Evolutionary conservation across 371 early-diverging fungal genomes (phyloP).

Genomic region (Rhizopus delemar): DNA sequence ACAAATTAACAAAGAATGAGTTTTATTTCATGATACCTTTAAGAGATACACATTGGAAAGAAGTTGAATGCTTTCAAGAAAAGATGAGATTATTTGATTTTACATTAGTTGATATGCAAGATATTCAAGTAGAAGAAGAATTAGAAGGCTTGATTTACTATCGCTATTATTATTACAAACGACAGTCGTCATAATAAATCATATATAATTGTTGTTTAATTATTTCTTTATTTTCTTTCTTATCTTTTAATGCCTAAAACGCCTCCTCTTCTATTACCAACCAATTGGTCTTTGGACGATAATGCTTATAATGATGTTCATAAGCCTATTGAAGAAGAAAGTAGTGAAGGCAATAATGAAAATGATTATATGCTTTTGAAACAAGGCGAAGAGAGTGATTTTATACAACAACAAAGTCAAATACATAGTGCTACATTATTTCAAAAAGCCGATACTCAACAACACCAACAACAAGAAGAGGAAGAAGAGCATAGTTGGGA

Average conservation of each 20-base stretch:
- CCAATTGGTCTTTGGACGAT: not conserved
- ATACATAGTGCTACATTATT: not conserved
- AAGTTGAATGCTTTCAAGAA: slow-evolving; percentile 41
- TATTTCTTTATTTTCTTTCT: not conserved
- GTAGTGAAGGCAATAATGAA: too few relatives aligned
- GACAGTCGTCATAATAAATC: not conserved
- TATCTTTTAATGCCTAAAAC: slow-evolving; percentile 4
- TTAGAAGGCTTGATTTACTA: slow-evolving; percentile 39
- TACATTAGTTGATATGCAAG: slow-evolving; percentile 10
- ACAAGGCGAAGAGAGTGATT: too few relatives aligned
- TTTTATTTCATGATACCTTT: slow-evolving; percentile 53
- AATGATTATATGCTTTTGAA: too few relatives aligned
- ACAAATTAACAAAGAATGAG: slow-evolving; percentile 39
- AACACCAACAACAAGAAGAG: not conserved
- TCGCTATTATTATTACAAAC: slow-evolving; percentile 33
- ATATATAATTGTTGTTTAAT: not conserved
- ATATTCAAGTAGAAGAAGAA: slow-evolving; percentile 40
- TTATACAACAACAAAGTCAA: not conserved
- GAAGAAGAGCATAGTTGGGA: not conserved
- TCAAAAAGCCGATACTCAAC: not conserved
- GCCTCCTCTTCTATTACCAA: slow-evolving; percentile 6
- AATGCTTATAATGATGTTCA: not conserved
- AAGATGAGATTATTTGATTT: slow-evolving; percentile 37
- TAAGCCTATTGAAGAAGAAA: not conserved
- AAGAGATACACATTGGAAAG: slow-evolving; percentile 39